Percentiles rank a stretch among this genome's conserved stretches.
Conservation (phyloP, 164 flowering plant genomes). For the Akebia trifoliata region DNA sequence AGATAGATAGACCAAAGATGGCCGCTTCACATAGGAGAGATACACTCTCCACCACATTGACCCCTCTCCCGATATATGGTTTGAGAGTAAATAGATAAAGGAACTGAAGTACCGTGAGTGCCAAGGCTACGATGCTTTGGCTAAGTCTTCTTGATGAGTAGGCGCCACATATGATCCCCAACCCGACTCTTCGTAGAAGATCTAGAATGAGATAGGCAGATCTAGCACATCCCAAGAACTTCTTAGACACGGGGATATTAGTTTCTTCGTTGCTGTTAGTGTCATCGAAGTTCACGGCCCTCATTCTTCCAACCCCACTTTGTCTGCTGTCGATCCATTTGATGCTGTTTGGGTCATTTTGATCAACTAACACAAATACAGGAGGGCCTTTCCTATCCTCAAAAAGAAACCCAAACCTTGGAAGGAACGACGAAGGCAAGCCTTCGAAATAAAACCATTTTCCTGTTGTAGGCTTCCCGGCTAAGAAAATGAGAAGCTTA, state of each 20-base stretch:
- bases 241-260: constrained; percentile 15
- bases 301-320: constrained; percentile 51
- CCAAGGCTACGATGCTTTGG: constrained; percentile 32
- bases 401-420: constrained; percentile 47
- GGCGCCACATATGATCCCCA: constrained; percentile 46
- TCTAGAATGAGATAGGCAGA: constrained; percentile 48
- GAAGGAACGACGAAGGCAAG: constrained; percentile 37
- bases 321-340: constrained; percentile 36
- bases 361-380: constrained; percentile 23
- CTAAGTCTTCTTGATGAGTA: constrained; percentile 22
- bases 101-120: constrained; percentile 43
- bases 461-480: constrained; percentile 36
- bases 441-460: constrained; percentile 50
- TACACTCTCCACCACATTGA: constrained; percentile 41
- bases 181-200: constrained; percentile 37
- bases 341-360: constrained; percentile 26
- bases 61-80: constrained; percentile 47
- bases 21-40: constrained; percentile 52
- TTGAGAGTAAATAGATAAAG: constrained; percentile 34
- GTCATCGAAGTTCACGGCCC: constrained; percentile 34
- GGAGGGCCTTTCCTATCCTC: constrained; percentile 52
- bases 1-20: constrained; percentile 36
- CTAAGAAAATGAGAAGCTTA: constrained; percentile 27
- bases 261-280: constrained; percentile 34
- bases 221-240: constrained; percentile 40